Conservation (phyloP, 1,139 yeast species). For the Sugiyamaella japonica region DNA sequence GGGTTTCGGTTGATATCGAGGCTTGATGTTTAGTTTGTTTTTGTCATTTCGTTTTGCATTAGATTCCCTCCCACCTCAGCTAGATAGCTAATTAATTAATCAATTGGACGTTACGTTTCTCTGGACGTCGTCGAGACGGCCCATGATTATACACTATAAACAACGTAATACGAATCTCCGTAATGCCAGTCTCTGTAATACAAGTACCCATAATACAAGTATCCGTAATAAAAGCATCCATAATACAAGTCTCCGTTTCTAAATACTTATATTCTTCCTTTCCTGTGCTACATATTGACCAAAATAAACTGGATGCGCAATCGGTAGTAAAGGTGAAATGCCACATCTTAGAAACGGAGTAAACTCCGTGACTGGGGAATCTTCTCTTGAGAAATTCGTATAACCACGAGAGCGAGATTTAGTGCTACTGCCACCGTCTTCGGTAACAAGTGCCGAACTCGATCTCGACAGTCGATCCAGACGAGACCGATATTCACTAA, state of each 20-base stretch:
- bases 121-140: no score
- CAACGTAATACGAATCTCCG: no score
- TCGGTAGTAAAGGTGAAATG: constrained; percentile 25
- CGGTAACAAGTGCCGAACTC: not conserved
- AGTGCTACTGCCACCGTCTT: not conserved
- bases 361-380: constrained; percentile 2
- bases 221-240: no score
- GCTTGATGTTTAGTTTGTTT: not conserved
- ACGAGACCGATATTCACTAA: constrained; percentile 26
- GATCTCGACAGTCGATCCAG: constrained; percentile 12
- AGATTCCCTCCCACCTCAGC: not conserved
- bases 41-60: constrained; percentile 5
- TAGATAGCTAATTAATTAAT: not conserved
- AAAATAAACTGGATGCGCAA: constrained; percentile 19
- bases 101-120: not conserved
- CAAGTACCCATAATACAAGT: no score
- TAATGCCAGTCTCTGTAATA: no score
- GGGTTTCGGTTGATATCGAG: constrained; percentile 28
- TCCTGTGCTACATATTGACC: constrained; percentile 7
- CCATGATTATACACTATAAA: constrained; percentile 9
- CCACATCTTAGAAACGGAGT: constrained; percentile 20
- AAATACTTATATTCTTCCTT: constrained; percentile 12
- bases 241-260: constrained; percentile 13
- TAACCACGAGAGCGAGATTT: not conserved
- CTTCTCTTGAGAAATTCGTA: not conserved